These are phyloP conservation scores for Candida xiaguanensis DNA, from an alignment of 805 yeast genomes.

Conservation along the genomic window DNA sequence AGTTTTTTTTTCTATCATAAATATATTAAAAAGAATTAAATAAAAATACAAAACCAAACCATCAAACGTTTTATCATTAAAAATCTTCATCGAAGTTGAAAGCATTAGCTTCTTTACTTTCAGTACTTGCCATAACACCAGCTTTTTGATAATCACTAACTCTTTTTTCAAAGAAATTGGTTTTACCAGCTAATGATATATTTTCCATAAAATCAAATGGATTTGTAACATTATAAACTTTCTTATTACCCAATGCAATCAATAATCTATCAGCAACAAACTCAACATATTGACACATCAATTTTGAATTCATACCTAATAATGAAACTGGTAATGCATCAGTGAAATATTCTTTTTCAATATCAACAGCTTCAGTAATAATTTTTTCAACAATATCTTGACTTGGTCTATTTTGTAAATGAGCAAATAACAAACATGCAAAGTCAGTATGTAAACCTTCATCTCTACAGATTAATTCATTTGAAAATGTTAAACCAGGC, in stretches of 20 bases:
- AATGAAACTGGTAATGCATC: conserved; percentile 93
- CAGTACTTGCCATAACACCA: conserved; percentile 89
- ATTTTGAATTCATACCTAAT: conserved; percentile 89
- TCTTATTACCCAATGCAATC: conserved; percentile 86
- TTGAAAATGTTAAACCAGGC: conserved; percentile 98
- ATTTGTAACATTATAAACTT: conserved; percentile 80
- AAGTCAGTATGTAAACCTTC: conserved; percentile 99
- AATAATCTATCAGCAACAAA: conserved; percentile 95
- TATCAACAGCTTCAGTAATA: conserved; percentile 90
- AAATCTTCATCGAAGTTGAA: conserved; percentile 94
- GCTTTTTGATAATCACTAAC: conserved; percentile 99
- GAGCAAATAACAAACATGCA: conserved; percentile 93
- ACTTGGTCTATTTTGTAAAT: conserved; percentile 85
- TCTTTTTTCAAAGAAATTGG: conserved; percentile 98
- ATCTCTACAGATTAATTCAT: conserved; percentile 96
- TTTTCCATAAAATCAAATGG: conserved; percentile 99
- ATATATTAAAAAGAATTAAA: background rate
- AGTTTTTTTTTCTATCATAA: background rate
- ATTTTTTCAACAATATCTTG: conserved; percentile 75
- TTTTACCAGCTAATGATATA: conserved; percentile 96
- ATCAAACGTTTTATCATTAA: conserved; percentile 28
- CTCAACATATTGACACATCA: conserved; percentile 98
- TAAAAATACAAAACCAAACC: background rate
- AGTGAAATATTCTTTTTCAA: conserved; percentile 90
- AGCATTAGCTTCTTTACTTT: conserved; percentile 29